A percentile compares a stretch with the other conserved stretches of the same genome.
Evolutionary conservation across 2,329 filamentous ascomycete species (phyloP).

Genomic region (Pyrenophora graminea): DNA sequence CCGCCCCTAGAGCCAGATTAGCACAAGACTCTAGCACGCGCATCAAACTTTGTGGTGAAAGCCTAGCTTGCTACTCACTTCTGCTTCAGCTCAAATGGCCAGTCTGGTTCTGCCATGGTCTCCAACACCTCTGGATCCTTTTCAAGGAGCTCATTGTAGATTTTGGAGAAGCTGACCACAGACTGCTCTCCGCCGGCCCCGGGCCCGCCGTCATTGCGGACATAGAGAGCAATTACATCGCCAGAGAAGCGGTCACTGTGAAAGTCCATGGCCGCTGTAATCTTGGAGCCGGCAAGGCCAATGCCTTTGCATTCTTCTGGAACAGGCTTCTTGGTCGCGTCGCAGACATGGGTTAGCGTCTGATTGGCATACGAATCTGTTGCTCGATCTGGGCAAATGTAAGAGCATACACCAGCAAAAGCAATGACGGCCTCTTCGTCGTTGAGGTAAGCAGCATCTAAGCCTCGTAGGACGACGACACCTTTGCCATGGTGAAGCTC

Average conservation of each 20-base stretch:
- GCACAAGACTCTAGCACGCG: not conserved
- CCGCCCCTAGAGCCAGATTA: conserved; percentile 24
- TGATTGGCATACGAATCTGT: conserved; percentile 47
- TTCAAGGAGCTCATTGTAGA: conserved; percentile 44
- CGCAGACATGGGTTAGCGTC: conserved; percentile 44
- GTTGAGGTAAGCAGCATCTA: conserved; percentile 40
- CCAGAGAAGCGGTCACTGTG: conserved; percentile 46
- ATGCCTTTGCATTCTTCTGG: conserved; percentile 40
- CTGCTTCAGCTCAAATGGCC: conserved; percentile 47
- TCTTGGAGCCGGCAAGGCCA: conserved; percentile 45
- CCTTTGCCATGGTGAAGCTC: conserved; percentile 38
- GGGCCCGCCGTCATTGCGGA: conserved; percentile 39
- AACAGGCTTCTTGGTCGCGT: conserved; percentile 41
- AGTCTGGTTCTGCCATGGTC: conserved; percentile 40
- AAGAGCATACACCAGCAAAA: conserved; percentile 39
- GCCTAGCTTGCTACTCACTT: conserved; percentile 29
- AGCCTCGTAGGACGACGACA: conserved; percentile 39
- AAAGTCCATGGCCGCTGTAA: conserved; percentile 44
- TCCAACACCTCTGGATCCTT: conserved; percentile 41
- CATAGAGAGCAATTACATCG: conserved; percentile 43
- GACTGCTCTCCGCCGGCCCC: conserved; percentile 41
- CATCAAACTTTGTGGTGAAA: not conserved
- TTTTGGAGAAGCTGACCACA: conserved; percentile 39
- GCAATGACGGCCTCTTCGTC: conserved; percentile 46
- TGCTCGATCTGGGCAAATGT: conserved; percentile 38